Evolutionary conservation across 2,329 filamentous ascomycete genomes (phyloP).

Genomic region (Sporothrix schenckii): DNA sequence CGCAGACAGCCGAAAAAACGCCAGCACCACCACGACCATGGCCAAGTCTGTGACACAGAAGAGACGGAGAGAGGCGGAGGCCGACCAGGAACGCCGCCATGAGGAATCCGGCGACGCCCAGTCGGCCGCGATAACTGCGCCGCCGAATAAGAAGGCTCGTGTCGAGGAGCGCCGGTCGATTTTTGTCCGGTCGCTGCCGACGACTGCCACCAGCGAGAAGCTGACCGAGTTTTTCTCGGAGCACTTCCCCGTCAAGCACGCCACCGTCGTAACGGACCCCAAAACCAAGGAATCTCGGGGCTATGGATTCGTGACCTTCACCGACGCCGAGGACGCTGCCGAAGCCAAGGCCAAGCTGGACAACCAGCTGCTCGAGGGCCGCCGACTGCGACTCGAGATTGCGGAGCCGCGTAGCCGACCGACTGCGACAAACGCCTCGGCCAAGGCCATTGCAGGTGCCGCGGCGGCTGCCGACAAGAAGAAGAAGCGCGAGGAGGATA

Average conservation of each 20-base stretch:
- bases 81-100: constrained; percentile 39
- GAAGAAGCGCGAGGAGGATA: constrained; percentile 61
- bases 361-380: constrained; percentile 74
- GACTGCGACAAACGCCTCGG: constrained; percentile 47
- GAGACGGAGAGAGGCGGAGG: constrained; percentile 45
- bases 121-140: constrained; percentile 23
- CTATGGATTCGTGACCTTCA: constrained; percentile 96
- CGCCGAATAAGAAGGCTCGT: constrained; percentile 58
- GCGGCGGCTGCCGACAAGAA: constrained; percentile 50
- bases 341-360: constrained; percentile 81
- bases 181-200: constrained; percentile 86
- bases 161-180: constrained; percentile 70
- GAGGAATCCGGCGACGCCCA: constrained; percentile 30
- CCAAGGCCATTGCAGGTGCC: constrained; percentile 44
- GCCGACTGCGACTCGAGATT: constrained; percentile 81
- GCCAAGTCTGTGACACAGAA: constrained; percentile 42
- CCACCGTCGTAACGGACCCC: constrained; percentile 85
- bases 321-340: constrained; percentile 86
- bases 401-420: constrained; percentile 81
- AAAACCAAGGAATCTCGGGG: constrained; percentile 85
- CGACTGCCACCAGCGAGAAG: constrained; percentile 75
- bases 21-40: constrained; percentile 34
- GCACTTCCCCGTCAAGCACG: constrained; percentile 92
- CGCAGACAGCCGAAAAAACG: not conserved
- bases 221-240: constrained; percentile 91